Base-by-base conservation (phyloP, 805 yeast species). In the Cyberlindnera americana region DNA sequence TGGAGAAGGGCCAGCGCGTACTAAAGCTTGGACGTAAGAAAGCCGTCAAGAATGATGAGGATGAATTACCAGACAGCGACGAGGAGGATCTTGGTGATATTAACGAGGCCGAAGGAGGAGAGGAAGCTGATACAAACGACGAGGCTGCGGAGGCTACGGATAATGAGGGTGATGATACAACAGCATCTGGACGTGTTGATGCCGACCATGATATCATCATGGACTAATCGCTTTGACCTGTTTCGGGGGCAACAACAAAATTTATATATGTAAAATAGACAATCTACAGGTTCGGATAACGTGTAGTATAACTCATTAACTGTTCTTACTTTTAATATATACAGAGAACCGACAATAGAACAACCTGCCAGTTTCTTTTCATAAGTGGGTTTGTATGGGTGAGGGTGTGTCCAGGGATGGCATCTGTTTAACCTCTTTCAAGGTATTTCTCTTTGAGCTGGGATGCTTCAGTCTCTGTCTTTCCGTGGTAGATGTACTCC, bases 401-500 rank as follows among this genome's bases (percentile, higher is more conserved):
- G n/a, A n/a, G n/a, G n/a, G n/a, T n/a, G n/a, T n/a, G n/a, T n/a
- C n/a, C n/a, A n/a, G n/a, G n/a, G n/a, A n/a, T n/a, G n/a, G n/a
- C n/a, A n/a, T n/a, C n/a, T n/a, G n/a, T n/a, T 29, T 19, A 61
- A 47, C 64, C 64, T 50, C 64, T 58, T 46, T 60, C 64, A 13
- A 57, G 43, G 38, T 57, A 54, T 29, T 43, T 44, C 23, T 47
- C 42, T 30, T 46, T 49, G 18, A 49, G 35, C 23, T 46, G 49
- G 6, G 55, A 45, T 15, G 56, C 63, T 29, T 54, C 61, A 8
- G 61, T 57, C 56, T 72, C 70, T 43, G 77, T 64, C 35, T 68
- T 65, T 1, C 98, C 98, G 40, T 77, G 67, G 59, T 78, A 83
- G 15, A 93, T 74, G 59, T 77, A 93, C 51, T 86, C 87, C 56